These are phyloP conservation scores for Marasmius fiardii DNA, from an alignment of 1,284 basidiomycete genomes.

Conservation along the genomic window DNA sequence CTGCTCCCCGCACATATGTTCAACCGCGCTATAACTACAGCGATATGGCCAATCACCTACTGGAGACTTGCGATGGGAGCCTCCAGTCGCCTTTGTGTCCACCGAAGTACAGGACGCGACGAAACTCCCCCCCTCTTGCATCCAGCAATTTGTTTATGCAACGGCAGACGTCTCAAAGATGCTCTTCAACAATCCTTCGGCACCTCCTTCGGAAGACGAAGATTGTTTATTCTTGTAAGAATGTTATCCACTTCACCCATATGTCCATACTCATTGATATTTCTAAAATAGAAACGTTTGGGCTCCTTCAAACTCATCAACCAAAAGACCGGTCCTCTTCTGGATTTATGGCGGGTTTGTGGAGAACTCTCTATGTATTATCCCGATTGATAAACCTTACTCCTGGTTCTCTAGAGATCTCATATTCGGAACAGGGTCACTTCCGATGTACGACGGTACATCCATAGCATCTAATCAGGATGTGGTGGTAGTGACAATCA, in stretches of 20 bases:
- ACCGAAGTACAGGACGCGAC: constrained; percentile 6
- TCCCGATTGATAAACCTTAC: too few species aligned
- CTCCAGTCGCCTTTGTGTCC: constrained; percentile 13
- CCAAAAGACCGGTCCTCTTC: constrained; percentile 4
- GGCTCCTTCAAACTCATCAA: constrained; percentile 2
- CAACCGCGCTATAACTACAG: too few species aligned
- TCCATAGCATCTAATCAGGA: constrained; percentile 17
- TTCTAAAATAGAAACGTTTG: constrained; percentile 7
- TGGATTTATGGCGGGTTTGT: constrained; percentile 10
- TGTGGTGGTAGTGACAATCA: constrained; percentile 18
- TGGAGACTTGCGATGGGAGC: constrained; percentile 13
- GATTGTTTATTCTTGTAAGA: constrained; percentile 17
- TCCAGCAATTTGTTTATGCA: constrained; percentile 17
- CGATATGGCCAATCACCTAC: too few species aligned
- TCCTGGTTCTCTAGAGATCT: neutral
- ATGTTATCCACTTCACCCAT: neutral
- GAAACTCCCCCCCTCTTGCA: constrained; percentile 12
- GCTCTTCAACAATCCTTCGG: constrained; percentile 17
- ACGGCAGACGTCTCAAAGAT: neutral
- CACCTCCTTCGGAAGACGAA: constrained; percentile 13
- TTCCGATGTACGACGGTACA: constrained; percentile 12
- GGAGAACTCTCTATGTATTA: too few species aligned
- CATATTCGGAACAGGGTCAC: constrained; percentile 3
- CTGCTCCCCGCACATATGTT: too few species aligned
- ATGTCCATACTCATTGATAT: neutral